Evolutionary conservation across 2,329 filamentous ascomycete genomes (phyloP).

Genomic region (Sporothrix variecibatus): DNA sequence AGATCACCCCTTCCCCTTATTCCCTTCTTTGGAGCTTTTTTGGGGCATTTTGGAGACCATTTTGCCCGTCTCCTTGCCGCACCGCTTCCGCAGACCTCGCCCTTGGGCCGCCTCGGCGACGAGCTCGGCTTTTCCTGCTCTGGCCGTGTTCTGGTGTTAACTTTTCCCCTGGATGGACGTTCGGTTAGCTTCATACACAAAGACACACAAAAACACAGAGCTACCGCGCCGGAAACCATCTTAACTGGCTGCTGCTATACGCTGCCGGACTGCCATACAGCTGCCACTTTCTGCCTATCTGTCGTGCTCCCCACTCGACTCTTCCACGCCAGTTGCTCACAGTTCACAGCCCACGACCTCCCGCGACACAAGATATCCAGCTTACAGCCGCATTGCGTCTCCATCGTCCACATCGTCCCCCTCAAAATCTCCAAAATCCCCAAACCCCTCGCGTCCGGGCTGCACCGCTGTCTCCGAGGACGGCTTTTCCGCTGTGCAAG

Average conservation of each 20-base stretch:
- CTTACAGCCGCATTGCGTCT: neutral
- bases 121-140: conserved; percentile 10
- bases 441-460: neutral
- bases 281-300: neutral
- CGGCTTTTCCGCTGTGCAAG: neutral
- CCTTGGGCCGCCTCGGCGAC: conserved; percentile 16
- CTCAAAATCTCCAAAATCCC: too few species aligned
- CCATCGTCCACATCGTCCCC: neutral
- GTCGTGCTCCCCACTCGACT: neutral
- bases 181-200: neutral
- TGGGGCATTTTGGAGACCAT: neutral
- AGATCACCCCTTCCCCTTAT: neutral
- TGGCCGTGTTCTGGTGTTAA: neutral
- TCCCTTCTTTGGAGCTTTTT: neutral
- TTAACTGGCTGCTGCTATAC: neutral
- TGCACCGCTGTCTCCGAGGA: neutral
- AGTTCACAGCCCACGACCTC: neutral
- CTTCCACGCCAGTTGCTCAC: neutral
- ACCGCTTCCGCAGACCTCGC: conserved; percentile 7
- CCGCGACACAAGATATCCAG: neutral
- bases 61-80: conserved; percentile 17
- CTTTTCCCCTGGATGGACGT: neutral
- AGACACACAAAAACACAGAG: neutral
- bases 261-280: neutral
- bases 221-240: neutral